phyloP scores from a whole-genome alignment of 164 flowering plant species.

The Echeveria elegans region DNA sequence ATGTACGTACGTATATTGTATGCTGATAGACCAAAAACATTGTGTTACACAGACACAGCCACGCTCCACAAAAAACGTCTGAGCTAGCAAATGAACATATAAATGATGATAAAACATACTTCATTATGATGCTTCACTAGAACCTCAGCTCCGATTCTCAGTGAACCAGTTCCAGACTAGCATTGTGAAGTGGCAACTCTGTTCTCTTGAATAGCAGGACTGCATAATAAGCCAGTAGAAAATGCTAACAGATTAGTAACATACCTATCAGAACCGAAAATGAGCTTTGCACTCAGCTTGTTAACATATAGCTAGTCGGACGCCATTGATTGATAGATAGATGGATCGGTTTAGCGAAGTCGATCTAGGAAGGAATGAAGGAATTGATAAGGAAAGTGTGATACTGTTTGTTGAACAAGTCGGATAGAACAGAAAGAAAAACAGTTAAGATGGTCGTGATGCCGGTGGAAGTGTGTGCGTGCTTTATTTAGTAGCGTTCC shows the following conservation, averaged over 20 bases:
- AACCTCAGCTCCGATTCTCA: constrained; percentile 93
- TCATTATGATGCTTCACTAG: constrained; percentile 74
- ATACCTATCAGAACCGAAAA: constrained; percentile 91
- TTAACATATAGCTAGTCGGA: constrained; percentile 81
- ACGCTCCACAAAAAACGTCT: too few relatives aligned
- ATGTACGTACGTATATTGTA: constrained; percentile 72
- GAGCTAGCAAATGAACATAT: background rate
- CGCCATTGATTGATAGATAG: too few relatives aligned
- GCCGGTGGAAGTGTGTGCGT: too few relatives aligned
- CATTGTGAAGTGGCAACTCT: constrained; percentile 85
- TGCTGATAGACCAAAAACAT: constrained; percentile 32
- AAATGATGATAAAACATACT: constrained; percentile 23
- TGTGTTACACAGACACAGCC: background rate
- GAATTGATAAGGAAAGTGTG: too few relatives aligned
- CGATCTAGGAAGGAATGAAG: too few relatives aligned
- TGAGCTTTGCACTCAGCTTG: constrained; percentile 85
- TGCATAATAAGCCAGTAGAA: constrained; percentile 9
- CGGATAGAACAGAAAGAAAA: too few relatives aligned
- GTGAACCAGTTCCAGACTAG: constrained; percentile 92
- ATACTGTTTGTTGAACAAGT: too few relatives aligned
- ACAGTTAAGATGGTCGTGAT: too few relatives aligned
- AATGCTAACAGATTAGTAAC: background rate
- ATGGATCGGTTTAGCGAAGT: too few relatives aligned
- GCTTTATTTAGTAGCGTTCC: too few relatives aligned
- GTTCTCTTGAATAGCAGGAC: constrained; percentile 86